These are phyloP conservation scores for Coemansia aciculifera DNA, from an alignment of 192 early-diverging fungal genomes.

Conservation along the genomic window DNA sequence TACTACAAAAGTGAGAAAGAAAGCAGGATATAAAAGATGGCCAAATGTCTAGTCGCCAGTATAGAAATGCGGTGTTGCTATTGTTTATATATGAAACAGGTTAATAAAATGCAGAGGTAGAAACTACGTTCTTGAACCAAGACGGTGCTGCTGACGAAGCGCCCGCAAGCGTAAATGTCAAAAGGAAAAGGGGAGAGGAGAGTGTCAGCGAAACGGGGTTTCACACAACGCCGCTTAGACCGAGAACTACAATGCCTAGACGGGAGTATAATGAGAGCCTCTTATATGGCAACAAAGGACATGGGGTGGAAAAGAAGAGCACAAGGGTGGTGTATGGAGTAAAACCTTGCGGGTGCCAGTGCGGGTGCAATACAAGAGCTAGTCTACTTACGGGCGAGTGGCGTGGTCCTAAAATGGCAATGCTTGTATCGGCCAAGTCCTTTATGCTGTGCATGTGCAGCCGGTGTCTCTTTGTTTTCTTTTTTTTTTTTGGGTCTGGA, in stretches of 20 bases:
- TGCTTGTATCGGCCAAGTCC: not conserved
- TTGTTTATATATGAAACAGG: not conserved
- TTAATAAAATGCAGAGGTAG: constrained; percentile 7
- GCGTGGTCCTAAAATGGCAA: not conserved
- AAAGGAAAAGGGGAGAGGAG: not conserved
- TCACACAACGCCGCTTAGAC: not conserved
- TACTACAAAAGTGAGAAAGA: not conserved
- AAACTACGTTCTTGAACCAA: not conserved
- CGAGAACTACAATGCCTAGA: not conserved
- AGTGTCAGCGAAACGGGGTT: not conserved
- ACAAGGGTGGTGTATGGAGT: not conserved
- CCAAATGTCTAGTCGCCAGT: not conserved
- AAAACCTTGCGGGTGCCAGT: not conserved
- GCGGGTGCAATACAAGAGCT: no score
- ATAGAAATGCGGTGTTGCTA: not conserved
- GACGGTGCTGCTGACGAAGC: not conserved
- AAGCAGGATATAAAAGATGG: not conserved
- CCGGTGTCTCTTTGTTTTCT: not conserved
- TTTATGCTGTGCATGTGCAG: not conserved
- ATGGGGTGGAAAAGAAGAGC: not conserved
- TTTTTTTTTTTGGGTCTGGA: not conserved
- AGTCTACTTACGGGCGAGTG: not conserved
- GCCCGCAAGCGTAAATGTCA: not conserved
- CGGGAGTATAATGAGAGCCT: not conserved
- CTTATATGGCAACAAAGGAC: not conserved